These are phyloP conservation scores for Isabelozyma rhagii DNA, from an alignment of 805 yeast species.

Conservation along the genomic window DNA sequence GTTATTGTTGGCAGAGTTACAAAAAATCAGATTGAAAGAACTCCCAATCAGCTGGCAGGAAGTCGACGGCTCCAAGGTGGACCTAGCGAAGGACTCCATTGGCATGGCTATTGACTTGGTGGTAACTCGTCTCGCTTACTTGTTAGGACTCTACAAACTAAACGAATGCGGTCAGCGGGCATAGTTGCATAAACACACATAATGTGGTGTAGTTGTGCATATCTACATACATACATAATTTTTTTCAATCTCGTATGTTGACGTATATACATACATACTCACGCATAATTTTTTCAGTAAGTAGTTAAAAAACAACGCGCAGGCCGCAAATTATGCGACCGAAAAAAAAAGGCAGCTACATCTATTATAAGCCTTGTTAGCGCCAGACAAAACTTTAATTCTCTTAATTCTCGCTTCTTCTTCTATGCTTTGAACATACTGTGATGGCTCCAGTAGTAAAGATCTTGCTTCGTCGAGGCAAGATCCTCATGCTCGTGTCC, in stretches of 20 bases:
- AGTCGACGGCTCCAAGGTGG: slow-evolving; percentile 92
- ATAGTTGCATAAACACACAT: background rate
- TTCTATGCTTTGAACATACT: no score
- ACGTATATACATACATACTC: background rate
- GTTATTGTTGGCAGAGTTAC: slow-evolving; percentile 72
- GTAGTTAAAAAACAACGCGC: background rate
- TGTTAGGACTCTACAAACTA: slow-evolving; percentile 71
- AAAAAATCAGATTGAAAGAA: slow-evolving; percentile 65
- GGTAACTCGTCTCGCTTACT: slow-evolving; percentile 83
- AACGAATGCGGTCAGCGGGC: slow-evolving; percentile 11
- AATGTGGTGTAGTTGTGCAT: background rate
- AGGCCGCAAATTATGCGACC: no score
- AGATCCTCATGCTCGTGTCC: no score
- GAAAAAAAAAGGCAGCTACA: no score
- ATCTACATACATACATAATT: background rate
- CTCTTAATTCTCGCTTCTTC: no score
- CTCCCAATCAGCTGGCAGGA: slow-evolving; percentile 95
- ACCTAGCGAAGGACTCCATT: slow-evolving; percentile 83
- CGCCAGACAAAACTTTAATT: no score
- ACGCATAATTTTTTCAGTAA: background rate
- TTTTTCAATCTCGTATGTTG: background rate
- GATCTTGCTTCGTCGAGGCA: no score
- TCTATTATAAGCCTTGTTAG: no score
- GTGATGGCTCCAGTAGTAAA: no score
- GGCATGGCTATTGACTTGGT: slow-evolving; percentile 93